These are phyloP conservation scores for Wickerhamomyces subpelliculosus DNA, from an alignment of 805 yeast genomes.

Conservation along the genomic window DNA sequence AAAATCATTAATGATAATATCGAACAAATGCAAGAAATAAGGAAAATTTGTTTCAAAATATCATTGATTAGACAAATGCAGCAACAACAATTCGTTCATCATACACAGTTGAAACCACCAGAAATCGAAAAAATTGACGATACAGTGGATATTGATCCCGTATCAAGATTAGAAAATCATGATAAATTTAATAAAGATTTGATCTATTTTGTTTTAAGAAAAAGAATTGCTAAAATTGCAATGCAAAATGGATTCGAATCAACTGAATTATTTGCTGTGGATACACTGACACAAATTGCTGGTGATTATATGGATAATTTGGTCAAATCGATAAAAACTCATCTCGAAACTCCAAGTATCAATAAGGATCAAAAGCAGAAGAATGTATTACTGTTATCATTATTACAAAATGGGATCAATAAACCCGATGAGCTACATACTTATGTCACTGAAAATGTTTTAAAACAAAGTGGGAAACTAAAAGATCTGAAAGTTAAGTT, in stretches of 20 bases:
- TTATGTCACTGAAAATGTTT: constrained; percentile 65
- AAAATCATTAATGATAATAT: constrained; percentile 59
- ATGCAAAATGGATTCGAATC: constrained; percentile 93
- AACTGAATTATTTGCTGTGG: constrained; percentile 69
- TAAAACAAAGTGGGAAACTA: constrained; percentile 63
- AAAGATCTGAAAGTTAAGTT: constrained; percentile 61
- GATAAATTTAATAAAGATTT: constrained; percentile 54
- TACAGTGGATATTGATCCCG: constrained; percentile 67
- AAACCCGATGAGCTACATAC: constrained; percentile 71
- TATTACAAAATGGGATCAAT: constrained; percentile 81
- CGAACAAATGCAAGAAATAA: constrained; percentile 74
- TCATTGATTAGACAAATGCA: constrained; percentile 87
- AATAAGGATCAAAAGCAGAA: constrained; percentile 27
- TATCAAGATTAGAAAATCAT: constrained; percentile 67
- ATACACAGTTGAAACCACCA: constrained; percentile 66
- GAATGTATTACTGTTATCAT: constrained; percentile 51
- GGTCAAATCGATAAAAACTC: constrained; percentile 61
- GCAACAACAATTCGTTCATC: constrained; percentile 68
- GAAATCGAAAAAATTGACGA: constrained; percentile 56
- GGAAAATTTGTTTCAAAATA: constrained; percentile 84
- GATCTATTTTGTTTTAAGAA: constrained; percentile 58
- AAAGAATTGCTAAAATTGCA: constrained; percentile 67
- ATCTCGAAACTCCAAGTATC: constrained; percentile 51
- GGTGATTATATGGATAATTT: constrained; percentile 73
- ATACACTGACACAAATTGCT: constrained; percentile 75